A percentile compares a stretch with the other conserved stretches of the same genome.
phyloP scores from a whole-genome alignment of 2,329 filamentous ascomycete species.

The Fusarium nurragi region DNA sequence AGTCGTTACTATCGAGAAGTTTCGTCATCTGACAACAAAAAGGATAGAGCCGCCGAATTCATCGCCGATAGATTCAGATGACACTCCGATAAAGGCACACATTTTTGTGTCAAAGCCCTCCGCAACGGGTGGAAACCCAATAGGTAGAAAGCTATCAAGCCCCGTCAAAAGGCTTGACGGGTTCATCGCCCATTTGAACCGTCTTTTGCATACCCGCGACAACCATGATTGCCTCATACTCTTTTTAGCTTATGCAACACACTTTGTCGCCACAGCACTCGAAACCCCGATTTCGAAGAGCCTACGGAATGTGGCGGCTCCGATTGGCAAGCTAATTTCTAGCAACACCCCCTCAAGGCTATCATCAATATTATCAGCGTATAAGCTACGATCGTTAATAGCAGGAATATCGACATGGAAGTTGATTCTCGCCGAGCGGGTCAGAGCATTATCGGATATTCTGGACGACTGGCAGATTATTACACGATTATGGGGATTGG shows the following conservation, averaged over 20 bases:
- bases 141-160: background rate
- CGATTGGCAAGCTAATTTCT: accelerated
- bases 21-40: background rate
- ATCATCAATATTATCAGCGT: accelerated
- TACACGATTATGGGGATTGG: constrained; percentile 24
- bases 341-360: background rate
- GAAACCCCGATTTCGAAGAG: constrained; percentile 6
- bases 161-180: constrained; percentile 17
- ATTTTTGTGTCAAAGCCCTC: background rate
- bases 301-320: accelerated
- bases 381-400: accelerated
- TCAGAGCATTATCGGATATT: constrained; percentile 12
- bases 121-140: accelerated
- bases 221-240: constrained; percentile 23
- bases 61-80: background rate
- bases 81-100: background rate
- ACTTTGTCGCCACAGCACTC: constrained; percentile 14
- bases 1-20: accelerated
- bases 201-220: constrained; percentile 28
- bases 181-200: constrained; percentile 19
- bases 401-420: background rate
- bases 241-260: constrained; percentile 26
- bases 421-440: background rate
- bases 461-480: constrained; percentile 37
- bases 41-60: background rate